Evolutionary conservation across 768 basidiomycete genomes (phyloP).

Genomic region (Myochromella boudieri): DNA sequence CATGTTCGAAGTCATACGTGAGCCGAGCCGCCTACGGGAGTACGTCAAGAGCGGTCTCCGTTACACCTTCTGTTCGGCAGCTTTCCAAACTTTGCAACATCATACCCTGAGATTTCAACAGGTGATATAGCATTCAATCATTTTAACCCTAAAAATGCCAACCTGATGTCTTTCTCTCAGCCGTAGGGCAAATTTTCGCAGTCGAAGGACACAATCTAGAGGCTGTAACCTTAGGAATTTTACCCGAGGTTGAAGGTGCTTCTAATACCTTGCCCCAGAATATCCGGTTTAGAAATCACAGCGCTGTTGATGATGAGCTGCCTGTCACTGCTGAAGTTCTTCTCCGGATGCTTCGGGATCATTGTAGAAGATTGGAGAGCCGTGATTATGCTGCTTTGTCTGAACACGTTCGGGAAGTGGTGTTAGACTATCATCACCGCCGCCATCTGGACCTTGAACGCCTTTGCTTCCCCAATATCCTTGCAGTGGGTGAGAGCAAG

Average conservation of each 20-base stretch:
- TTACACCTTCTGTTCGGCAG: background rate
- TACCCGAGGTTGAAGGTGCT: too few relatives aligned
- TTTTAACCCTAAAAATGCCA: too few relatives aligned
- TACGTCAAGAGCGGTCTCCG: background rate
- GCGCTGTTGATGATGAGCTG: too few relatives aligned
- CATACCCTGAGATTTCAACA: background rate
- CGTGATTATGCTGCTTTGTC: background rate
- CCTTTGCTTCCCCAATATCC: background rate
- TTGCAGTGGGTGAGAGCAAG: background rate
- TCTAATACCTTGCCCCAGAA: too few relatives aligned
- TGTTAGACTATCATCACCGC: background rate
- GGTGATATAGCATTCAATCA: background rate
- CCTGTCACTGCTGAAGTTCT: background rate
- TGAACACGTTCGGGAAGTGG: background rate
- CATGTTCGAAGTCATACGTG: background rate
- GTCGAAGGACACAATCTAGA: too few relatives aligned
- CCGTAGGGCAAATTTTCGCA: too few relatives aligned
- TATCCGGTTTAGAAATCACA: too few relatives aligned
- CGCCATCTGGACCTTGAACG: background rate
- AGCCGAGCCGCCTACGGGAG: background rate
- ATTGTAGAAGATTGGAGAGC: background rate
- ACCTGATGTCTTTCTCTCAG: too few relatives aligned
- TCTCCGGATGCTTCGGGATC: background rate
- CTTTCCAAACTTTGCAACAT: background rate
- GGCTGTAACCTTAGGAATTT: too few relatives aligned